Percentiles rank a stretch among this genome's conserved stretches.
Conservation (phyloP, 306 rosid species). For the Psophocarpus tetragonolobus region DNA sequence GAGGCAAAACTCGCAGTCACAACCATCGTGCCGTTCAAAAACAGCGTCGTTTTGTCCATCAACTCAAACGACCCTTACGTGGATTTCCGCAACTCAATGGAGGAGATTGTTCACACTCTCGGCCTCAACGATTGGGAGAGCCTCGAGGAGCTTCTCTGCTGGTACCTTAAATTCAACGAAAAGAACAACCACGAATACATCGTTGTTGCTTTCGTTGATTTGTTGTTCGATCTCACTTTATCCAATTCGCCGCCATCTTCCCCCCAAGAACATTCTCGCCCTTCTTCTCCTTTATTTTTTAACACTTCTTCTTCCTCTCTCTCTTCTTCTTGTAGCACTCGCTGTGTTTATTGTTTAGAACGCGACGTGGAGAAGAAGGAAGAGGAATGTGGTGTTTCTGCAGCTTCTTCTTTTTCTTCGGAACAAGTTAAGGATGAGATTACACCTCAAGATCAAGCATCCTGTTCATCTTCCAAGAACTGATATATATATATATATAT, state of each 20-base stretch:
- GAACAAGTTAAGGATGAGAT: constrained; percentile 29
- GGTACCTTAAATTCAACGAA: constrained; percentile 62
- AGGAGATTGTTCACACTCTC: constrained; percentile 77
- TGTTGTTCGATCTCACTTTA: constrained; percentile 48
- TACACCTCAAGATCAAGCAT: constrained; percentile 26
- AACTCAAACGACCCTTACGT: constrained; percentile 64
- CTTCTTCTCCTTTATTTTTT: constrained; percentile 47
- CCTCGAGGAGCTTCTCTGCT: constrained; percentile 68
- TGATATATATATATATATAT: no score
- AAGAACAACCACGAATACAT: constrained; percentile 53
- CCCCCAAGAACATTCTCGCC: constrained; percentile 29
- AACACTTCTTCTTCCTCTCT: constrained; percentile 36
- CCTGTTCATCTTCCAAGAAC: constrained; percentile 33
- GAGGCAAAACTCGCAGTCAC: constrained; percentile 31
- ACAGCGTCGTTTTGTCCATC: constrained; percentile 49
- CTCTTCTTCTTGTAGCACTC: constrained; percentile 41
- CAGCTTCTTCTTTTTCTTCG: constrained; percentile 32
- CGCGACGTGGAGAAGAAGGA: constrained; percentile 17
- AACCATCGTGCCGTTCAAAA: constrained; percentile 31
- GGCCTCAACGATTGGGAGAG: constrained; percentile 66
- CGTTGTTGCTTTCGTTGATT: constrained; percentile 73
- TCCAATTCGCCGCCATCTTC: no score
- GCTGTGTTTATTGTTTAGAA: constrained; percentile 43
- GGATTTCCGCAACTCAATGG: constrained; percentile 80
- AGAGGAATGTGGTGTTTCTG: constrained; percentile 22